Evolutionary conservation across 805 yeast species (phyloP).

Genomic region (Ogataea pini): DNA sequence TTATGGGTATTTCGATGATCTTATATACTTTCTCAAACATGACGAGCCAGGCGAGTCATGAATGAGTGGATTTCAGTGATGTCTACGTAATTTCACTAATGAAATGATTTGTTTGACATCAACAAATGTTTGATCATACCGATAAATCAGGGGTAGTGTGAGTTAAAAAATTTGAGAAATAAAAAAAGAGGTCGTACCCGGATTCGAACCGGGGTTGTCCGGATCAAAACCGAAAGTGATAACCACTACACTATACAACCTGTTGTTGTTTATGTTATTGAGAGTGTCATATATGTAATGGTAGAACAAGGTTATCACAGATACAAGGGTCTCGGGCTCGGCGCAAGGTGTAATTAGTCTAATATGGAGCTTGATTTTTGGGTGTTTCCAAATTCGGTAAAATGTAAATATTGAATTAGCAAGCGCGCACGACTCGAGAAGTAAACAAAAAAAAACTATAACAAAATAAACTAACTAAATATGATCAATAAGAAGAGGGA

Average conservation of each 20-base stretch:
- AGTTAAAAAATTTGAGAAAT: neutral
- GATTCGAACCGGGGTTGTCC: slow-evolving; percentile 83
- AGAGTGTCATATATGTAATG: too few species aligned
- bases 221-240: slow-evolving; percentile 83
- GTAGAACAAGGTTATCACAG: too few species aligned
- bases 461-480: neutral
- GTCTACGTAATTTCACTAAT: too few species aligned
- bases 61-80: too few species aligned
- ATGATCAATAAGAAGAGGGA: slow-evolving; percentile 2
- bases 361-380: too few species aligned
- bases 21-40: slow-evolving; percentile 20
- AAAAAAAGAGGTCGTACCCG: slow-evolving; percentile 59
- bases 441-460: slow-evolving; percentile 12
- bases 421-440: slow-evolving; percentile 3
- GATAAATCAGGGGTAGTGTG: too few species aligned
- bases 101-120: too few species aligned
- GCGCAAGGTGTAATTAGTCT: too few species aligned
- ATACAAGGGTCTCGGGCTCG: too few species aligned
- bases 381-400: slow-evolving; percentile 16
- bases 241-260: slow-evolving; percentile 74
- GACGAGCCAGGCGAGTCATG: neutral
- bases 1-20: slow-evolving; percentile 35
- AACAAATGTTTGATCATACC: too few species aligned
- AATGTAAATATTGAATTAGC: slow-evolving; percentile 9
- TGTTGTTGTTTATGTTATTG: too few species aligned